phyloP scores from a whole-genome alignment of 306 rosid species.

The Rosa multiflora region DNA sequence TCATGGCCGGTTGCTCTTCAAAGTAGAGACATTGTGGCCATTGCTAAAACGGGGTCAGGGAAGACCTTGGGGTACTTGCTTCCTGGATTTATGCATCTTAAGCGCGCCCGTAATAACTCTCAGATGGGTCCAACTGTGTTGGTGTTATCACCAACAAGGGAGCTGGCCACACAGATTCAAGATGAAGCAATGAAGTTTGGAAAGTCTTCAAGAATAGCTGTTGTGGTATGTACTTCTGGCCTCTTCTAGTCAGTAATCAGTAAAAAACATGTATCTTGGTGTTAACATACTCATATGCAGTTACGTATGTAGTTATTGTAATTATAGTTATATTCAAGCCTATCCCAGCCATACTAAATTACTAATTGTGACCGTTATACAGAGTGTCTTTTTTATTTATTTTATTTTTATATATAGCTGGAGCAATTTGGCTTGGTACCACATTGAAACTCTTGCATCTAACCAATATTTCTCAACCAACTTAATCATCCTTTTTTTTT shows the following conservation, averaged over 20 bases:
- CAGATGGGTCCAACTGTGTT: constrained; percentile 77
- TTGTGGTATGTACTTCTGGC: constrained; percentile 54
- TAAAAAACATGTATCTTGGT: neutral
- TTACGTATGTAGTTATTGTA: neutral
- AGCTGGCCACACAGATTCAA: constrained; percentile 95
- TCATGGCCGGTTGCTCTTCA: constrained; percentile 99
- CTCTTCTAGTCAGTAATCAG: neutral
- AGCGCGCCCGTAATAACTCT: constrained; percentile 66
- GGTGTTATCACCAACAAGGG: constrained; percentile 97
- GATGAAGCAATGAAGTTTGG: constrained; percentile 97
- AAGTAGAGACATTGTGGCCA: constrained; percentile 92
- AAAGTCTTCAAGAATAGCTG: constrained; percentile 77
- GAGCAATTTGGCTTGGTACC: neutral
- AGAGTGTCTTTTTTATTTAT: no score
- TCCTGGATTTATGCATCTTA: constrained; percentile 89
- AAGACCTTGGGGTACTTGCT: constrained; percentile 95
- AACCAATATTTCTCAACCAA: neutral
- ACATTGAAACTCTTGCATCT: neutral
- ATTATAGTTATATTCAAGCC: neutral
- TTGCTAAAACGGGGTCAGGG: constrained; percentile 99
- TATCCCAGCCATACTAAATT: neutral
- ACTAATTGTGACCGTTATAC: neutral
- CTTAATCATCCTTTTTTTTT: neutral
- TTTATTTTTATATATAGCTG: neutral
- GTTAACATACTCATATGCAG: no score